Percentiles rank a stretch among this genome's conserved stretches.
Conservation (phyloP, 306 rosid species). For the Vicia villosa region DNA sequence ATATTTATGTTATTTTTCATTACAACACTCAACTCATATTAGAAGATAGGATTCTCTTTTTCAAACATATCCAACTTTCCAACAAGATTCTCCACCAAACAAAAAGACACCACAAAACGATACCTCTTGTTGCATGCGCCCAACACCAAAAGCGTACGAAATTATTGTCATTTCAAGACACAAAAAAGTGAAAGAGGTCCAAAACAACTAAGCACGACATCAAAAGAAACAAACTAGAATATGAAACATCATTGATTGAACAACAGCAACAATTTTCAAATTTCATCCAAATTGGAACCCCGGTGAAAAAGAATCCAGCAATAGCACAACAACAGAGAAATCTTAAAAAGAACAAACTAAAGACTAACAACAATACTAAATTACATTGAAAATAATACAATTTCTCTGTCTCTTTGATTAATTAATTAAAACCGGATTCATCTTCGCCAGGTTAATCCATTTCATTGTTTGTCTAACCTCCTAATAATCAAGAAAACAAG, state of each 20-base stretch:
- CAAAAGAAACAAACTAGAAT: slow-evolving; percentile 25
- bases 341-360: slow-evolving; percentile 45
- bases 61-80: neutral
- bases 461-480: slow-evolving; percentile 42
- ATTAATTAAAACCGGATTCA: slow-evolving; percentile 79
- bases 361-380: slow-evolving; percentile 38
- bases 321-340: slow-evolving; percentile 54
- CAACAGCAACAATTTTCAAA: slow-evolving; percentile 41
- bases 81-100: slow-evolving; percentile 17
- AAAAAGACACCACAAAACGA: slow-evolving; percentile 24
- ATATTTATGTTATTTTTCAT: too few relatives aligned
- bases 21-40: neutral
- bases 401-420: slow-evolving; percentile 31
- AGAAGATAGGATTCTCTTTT: slow-evolving; percentile 3
- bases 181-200: slow-evolving; percentile 6
- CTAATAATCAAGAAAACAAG: slow-evolving; percentile 38
- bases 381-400: slow-evolving; percentile 17
- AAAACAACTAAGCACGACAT: slow-evolving; percentile 39
- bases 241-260: slow-evolving; percentile 43
- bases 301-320: slow-evolving; percentile 99
- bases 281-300: slow-evolving; percentile 57
- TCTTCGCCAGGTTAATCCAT: slow-evolving; percentile 75
- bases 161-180: slow-evolving; percentile 20
- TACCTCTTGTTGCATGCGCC: slow-evolving; percentile 11
- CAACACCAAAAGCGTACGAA: slow-evolving; percentile 7